Evolutionary conservation across 257 asterid species (phyloP), one percentile per base, ranked within the genome.

Genomic region (Petrea volubilis): DNA sequence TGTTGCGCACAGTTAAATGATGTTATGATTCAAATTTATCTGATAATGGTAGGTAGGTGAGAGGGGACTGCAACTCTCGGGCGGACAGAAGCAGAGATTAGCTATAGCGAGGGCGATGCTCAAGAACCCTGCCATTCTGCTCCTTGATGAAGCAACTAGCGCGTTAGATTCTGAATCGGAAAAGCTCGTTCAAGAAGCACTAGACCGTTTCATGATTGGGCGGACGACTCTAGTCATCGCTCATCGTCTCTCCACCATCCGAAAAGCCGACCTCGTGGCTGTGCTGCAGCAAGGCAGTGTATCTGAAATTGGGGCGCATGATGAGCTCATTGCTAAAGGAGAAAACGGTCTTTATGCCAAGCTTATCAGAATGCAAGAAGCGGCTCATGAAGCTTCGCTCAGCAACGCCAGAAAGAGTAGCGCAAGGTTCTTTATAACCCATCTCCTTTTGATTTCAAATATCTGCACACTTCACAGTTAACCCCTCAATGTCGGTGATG

Each of bases 71-170:
- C 98, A 92, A 71, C 87, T 92, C 25, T 92, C 98, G 0, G 98
- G 98, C 31, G 98, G 98, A 27, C 98, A 92, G 64, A 92, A 92
- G 82, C 98, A 92, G 82, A 85, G 98, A 72, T 83, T 92, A 46
- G 98, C 96, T 3, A 90, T 92, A 50, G 96, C 96, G 7, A 83
- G 98, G 68, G 96, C 98, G 43, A 92, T 92, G 96, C 91, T 92
- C 23, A 92, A 88, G 72, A 92, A 86, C 14, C 96, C 98, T 3
- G 82, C 94, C 0, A 90, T 92, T 62, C 72, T 92, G 62, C 92
- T 92, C 5, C 49, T 92, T 64, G 98, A 92, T 6, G 98, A 92
- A 76, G 98, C 98, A 29, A 92, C 98, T 2, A 92, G 96, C 43
- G 98, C 98, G 24, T 68, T 92, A 58, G 98, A 92, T 68, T 88